These are phyloP conservation scores for Omphalea diandra DNA, from an alignment of 441 rosid genomes.

Conservation along the genomic window DNA sequence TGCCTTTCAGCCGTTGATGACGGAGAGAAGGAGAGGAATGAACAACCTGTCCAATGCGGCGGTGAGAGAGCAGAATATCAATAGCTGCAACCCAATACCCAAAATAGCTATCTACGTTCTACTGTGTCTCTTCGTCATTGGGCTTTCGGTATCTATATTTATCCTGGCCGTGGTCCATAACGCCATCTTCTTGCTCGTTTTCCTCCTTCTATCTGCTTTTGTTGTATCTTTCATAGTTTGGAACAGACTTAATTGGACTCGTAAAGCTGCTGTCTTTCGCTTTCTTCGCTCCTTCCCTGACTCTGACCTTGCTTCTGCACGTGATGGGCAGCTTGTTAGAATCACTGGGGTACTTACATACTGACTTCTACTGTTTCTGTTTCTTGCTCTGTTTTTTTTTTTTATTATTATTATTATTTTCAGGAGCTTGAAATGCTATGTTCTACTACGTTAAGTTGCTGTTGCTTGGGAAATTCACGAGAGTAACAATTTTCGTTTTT, in stretches of 20 bases:
- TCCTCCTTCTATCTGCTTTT: constrained; percentile 32
- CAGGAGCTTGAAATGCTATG: neutral
- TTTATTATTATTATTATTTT: constrained; percentile 1
- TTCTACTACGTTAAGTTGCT: neutral
- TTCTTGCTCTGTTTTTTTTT: neutral
- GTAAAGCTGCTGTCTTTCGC: constrained; percentile 29
- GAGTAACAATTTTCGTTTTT: too few relatives aligned
- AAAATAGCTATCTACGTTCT: constrained; percentile 32
- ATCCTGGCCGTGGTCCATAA: constrained; percentile 46
- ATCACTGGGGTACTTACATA: constrained; percentile 49
- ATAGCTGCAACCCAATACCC: constrained; percentile 38
- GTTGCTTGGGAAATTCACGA: neutral
- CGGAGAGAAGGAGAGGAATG: constrained; percentile 32
- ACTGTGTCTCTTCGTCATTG: constrained; percentile 31
- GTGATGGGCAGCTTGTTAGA: constrained; percentile 51
- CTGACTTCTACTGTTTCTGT: too few relatives aligned
- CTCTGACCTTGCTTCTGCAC: constrained; percentile 47
- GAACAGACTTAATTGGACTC: constrained; percentile 38
- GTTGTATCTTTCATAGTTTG: constrained; percentile 41
- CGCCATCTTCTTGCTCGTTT: constrained; percentile 33
- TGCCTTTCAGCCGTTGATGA: neutral
- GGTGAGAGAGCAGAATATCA: constrained; percentile 32
- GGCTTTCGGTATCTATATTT: constrained; percentile 39
- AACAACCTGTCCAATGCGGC: constrained; percentile 46
- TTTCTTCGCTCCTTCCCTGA: constrained; percentile 47